Evolutionary conservation across 2,329 filamentous ascomycete genomes (phyloP).

Genomic region (Lecanicillium sp.): DNA sequence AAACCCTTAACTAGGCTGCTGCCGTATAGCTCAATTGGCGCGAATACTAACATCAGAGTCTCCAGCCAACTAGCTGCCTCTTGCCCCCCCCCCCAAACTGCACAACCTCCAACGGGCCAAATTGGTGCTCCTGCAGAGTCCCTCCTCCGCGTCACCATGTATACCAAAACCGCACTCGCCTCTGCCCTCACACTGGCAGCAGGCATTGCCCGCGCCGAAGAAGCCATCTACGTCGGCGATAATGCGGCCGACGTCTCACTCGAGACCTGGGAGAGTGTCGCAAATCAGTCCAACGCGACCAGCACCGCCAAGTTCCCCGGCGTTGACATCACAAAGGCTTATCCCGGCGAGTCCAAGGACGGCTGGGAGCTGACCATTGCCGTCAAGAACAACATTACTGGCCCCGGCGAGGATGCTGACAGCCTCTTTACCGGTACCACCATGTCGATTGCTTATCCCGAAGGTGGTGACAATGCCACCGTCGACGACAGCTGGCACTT

Average conservation of each 20-base stretch:
- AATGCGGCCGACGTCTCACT: constrained; percentile 3
- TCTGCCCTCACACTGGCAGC: constrained; percentile 2
- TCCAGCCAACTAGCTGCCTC: neutral
- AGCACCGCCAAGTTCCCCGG: constrained; percentile 5
- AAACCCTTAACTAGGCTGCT: no score
- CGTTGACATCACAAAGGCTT: constrained; percentile 7
- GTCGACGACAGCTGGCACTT: constrained; percentile 10
- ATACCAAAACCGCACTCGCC: constrained; percentile 1
- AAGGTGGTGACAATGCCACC: neutral
- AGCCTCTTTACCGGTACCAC: constrained; percentile 1
- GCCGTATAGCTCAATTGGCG: no score
- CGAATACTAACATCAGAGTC: no score
- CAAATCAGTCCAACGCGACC: constrained; percentile 5
- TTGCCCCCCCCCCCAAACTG: no score
- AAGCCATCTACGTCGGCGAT: constrained; percentile 4
- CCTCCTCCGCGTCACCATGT: constrained; percentile 6
- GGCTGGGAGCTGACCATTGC: constrained; percentile 8
- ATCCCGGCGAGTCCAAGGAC: constrained; percentile 4
- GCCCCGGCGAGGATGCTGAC: no score
- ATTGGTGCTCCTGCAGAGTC: no score
- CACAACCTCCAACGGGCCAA: no score
- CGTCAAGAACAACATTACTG: neutral
- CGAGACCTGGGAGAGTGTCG: constrained; percentile 4
- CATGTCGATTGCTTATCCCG: constrained; percentile 7
- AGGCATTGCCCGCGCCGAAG: constrained; percentile 1